Evolutionary conservation across 495 filamentous ascomycete genomes (phyloP).

Genomic region (Aspergillus bertholletiae): DNA sequence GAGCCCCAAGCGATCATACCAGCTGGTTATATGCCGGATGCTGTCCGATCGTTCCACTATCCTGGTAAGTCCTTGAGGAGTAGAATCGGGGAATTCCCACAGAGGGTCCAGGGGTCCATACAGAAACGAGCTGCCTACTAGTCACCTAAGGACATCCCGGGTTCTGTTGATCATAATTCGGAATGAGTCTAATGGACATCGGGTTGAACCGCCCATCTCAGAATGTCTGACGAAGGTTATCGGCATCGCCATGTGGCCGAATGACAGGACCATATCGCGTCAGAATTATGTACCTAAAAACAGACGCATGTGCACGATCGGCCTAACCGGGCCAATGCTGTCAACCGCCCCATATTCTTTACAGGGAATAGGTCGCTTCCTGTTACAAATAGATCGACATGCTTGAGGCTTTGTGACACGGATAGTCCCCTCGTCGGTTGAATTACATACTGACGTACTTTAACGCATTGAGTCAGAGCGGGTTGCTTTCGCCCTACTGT

Average conservation of each 20-base stretch:
- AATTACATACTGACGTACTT: neutral
- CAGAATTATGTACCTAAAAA: neutral
- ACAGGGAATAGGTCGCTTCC: neutral
- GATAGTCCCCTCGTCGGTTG: neutral
- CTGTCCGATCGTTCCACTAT: too few species aligned
- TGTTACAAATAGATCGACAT: neutral
- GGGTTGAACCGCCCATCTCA: neutral
- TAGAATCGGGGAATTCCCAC: neutral
- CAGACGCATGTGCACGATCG: neutral
- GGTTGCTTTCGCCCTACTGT: neutral
- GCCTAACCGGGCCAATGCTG: neutral
- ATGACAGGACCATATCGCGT: neutral
- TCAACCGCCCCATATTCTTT: neutral
- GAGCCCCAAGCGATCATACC: neutral
- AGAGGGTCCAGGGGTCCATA: neutral
- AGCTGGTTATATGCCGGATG: too few species aligned
- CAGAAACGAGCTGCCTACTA: neutral
- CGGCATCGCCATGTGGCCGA: neutral
- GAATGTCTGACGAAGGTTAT: neutral
- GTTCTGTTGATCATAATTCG: too few species aligned
- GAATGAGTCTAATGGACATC: neutral
- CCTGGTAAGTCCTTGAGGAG: neutral
- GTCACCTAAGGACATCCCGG: too few species aligned
- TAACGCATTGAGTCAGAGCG: neutral
- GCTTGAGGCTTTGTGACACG: neutral